phyloP scores from a whole-genome alignment of 495 filamentous ascomycete genomes.

The Astrothelium macrocarpum region DNA sequence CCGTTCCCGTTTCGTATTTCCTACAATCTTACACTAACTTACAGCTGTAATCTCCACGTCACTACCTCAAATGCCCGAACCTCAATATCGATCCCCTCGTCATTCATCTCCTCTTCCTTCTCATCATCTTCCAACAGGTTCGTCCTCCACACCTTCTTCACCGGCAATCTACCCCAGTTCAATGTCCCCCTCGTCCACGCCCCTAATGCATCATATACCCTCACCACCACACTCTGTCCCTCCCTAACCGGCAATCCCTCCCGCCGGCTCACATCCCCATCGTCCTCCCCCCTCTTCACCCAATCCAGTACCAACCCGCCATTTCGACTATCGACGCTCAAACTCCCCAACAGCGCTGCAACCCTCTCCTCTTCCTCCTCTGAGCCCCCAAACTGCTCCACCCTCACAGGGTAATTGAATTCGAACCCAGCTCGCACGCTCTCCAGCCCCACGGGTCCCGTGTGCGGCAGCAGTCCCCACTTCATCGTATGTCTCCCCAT shows the following conservation, averaged over 20 bases:
- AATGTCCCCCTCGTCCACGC: constrained; percentile 63
- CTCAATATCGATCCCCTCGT: constrained; percentile 49
- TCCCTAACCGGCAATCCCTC: constrained; percentile 46
- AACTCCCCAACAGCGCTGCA: constrained; percentile 23
- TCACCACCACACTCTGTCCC: constrained; percentile 69
- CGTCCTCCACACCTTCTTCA: constrained; percentile 68
- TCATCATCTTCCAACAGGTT: constrained; percentile 69
- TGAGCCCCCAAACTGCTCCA: constrained; percentile 5
- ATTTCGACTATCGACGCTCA: constrained; percentile 1
- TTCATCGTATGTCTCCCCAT: constrained; percentile 83
- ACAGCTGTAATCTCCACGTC: constrained; percentile 67
- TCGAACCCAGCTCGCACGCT: constrained; percentile 78
- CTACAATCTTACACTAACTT: not conserved
- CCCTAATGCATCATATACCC: constrained; percentile 87
- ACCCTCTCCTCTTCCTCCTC: not conserved
- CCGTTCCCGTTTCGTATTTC: not conserved
- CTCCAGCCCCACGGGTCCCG: constrained; percentile 54
- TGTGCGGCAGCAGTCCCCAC: constrained; percentile 85
- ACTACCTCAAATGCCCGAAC: constrained; percentile 85
- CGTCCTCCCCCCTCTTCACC: constrained; percentile 90
- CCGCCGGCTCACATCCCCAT: constrained; percentile 65
- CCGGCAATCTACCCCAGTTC: constrained; percentile 49
- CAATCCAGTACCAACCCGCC: constrained; percentile 65
- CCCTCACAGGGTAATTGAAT: constrained; percentile 71
- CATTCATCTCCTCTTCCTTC: constrained; percentile 44